Conservation (phyloP, 2,329 filamentous ascomycete genomes). For the Fusarium sacchari region DNA sequence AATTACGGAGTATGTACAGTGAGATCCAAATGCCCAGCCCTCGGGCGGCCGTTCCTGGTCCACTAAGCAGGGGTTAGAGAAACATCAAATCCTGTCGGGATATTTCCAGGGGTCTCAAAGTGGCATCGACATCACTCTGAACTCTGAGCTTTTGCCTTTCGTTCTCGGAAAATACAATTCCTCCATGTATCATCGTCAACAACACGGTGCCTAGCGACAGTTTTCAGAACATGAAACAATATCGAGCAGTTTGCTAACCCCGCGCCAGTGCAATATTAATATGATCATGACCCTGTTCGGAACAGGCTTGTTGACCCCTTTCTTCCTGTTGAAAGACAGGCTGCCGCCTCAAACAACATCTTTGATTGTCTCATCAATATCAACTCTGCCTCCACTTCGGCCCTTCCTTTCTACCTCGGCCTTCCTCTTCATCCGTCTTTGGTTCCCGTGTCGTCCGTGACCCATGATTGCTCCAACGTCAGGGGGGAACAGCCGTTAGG, state of each 20-base stretch:
- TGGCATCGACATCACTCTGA: slow-evolving; percentile 1
- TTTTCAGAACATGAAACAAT: slow-evolving; percentile 1
- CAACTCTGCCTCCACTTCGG: slow-evolving; percentile 9
- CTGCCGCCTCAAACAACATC: not conserved
- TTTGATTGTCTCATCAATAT: not conserved
- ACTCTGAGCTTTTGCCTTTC: not conserved
- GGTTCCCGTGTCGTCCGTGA: slow-evolving; percentile 20
- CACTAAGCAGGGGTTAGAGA: not conserved
- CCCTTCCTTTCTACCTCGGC: slow-evolving; percentile 17
- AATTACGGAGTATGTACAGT: not conserved
- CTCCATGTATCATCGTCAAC: slow-evolving; percentile 4
- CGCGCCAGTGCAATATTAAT: not conserved
- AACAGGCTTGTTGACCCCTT: not conserved
- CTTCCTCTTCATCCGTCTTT: slow-evolving; percentile 1
- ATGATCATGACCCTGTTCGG: not conserved
- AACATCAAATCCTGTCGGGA: slow-evolving; percentile 7
- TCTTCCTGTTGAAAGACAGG: not conserved
- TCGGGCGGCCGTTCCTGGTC: slow-evolving; percentile 14
- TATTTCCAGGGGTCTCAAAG: slow-evolving; percentile 21
- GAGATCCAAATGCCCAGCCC: not conserved
- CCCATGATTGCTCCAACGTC: slow-evolving; percentile 25
- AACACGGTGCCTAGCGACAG: not conserved
- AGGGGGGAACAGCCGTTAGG: slow-evolving; percentile 17
- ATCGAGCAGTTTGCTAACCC: slow-evolving; percentile 13
- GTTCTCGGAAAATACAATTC: slow-evolving; percentile 17